These are phyloP conservation scores for Ophiocordyceps sinensis DNA, from an alignment of 2,329 filamentous ascomycete genomes.

Conservation along the genomic window DNA sequence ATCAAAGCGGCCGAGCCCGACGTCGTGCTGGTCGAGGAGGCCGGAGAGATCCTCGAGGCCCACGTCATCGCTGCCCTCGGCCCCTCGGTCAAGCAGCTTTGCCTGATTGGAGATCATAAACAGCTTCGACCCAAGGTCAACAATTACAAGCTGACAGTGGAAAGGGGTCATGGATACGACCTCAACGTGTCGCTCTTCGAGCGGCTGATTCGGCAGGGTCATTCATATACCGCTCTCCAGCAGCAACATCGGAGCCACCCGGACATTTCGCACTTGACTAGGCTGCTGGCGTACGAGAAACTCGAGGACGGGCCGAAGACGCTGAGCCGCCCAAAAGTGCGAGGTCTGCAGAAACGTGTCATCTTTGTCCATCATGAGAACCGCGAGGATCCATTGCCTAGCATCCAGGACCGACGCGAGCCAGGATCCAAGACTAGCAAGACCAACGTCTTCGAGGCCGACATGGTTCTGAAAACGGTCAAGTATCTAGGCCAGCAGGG, in stretches of 20 bases:
- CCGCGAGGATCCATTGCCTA: constrained; percentile 30
- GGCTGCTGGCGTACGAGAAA: constrained; percentile 45
- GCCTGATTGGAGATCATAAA: constrained; percentile 61
- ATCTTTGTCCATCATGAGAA: constrained; percentile 52
- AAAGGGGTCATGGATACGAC: constrained; percentile 50
- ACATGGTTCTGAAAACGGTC: constrained; percentile 51
- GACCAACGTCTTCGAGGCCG: constrained; percentile 46
- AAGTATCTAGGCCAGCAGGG: constrained; percentile 58
- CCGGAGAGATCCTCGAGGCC: constrained; percentile 56
- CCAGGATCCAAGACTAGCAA: constrained; percentile 36
- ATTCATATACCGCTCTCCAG: constrained; percentile 36
- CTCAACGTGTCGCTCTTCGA: constrained; percentile 58
- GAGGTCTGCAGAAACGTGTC: constrained; percentile 44
- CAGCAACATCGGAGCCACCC: constrained; percentile 57
- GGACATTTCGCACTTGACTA: constrained; percentile 46
- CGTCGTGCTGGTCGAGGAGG: constrained; percentile 55
- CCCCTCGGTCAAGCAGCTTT: constrained; percentile 41
- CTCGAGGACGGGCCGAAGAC: constrained; percentile 42
- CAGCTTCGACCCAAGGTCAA: constrained; percentile 56
- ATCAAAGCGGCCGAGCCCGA: constrained; percentile 41
- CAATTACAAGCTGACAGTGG: constrained; percentile 44
- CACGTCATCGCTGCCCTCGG: constrained; percentile 46
- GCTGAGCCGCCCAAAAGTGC: constrained; percentile 25
- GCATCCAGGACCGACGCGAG: constrained; percentile 35
- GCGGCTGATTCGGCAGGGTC: constrained; percentile 42